Conservation (phyloP, 306 rosid species). For the Vicia faba region DNA sequence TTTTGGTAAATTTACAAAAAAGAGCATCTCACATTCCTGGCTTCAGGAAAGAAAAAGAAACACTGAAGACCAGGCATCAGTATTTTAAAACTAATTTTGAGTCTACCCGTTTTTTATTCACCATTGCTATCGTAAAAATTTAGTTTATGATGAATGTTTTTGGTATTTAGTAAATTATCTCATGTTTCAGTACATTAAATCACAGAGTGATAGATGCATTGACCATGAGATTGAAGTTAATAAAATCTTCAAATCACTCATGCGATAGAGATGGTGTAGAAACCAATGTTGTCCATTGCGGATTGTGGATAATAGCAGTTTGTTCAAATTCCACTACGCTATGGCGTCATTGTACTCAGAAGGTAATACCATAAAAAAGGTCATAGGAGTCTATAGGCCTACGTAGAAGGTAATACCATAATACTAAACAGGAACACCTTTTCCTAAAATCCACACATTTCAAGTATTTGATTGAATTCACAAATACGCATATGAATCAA, state of each 20-base stretch:
- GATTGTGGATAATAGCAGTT: not conserved
- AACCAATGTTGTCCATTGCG: not conserved
- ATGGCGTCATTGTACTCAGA: not conserved
- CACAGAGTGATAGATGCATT: conserved; percentile 24
- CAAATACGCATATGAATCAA: not conserved
- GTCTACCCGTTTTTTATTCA: conserved; percentile 34
- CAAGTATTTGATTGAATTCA: not conserved
- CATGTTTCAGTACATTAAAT: conserved; percentile 16
- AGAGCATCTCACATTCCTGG: conserved; percentile 92
- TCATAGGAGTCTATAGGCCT: conserved; percentile 7
- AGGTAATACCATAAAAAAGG: conserved; percentile 18
- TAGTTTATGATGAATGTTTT: conserved; percentile 31
- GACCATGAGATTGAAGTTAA: conserved; percentile 19
- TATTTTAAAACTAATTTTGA: conserved; percentile 44
- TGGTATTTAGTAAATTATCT: conserved; percentile 24
- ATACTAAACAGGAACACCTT: not conserved
- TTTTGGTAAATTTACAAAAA: conserved; percentile 80
- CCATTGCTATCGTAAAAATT: conserved; percentile 30
- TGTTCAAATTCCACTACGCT: not conserved
- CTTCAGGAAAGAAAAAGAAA: conserved; percentile 76
- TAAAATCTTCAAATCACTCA: conserved; percentile 20
- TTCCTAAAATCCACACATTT: conserved; percentile 23
- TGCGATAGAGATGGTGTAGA: conserved; percentile 5
- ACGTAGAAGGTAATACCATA: not conserved
- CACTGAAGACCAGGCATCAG: conserved; percentile 79